These are phyloP conservation scores for Closterium sp. DNA, from an alignment of 139 green algal species.

Conservation along the genomic window DNA sequence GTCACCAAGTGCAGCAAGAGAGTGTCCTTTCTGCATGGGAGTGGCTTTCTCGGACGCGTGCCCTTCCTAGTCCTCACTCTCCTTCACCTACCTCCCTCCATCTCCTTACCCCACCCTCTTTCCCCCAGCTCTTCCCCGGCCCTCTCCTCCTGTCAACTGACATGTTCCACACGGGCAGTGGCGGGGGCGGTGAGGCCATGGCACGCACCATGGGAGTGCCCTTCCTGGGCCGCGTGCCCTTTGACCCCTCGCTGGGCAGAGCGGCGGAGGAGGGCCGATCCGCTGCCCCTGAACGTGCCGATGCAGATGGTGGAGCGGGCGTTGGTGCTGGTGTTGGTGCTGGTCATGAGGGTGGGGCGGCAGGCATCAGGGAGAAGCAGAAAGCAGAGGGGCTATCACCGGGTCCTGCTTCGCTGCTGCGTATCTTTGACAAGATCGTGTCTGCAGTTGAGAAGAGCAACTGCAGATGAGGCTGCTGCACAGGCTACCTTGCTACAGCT, in stretches of 20 bases:
- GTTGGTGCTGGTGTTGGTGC: background rate
- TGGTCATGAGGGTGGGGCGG: background rate
- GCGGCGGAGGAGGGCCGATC: constrained; percentile 28
- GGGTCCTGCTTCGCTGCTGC: background rate
- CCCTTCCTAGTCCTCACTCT: no score
- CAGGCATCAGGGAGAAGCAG: background rate
- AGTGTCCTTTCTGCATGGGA: background rate
- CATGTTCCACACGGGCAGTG: constrained; percentile 68
- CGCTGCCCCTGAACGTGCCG: background rate
- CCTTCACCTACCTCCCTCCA: no score
- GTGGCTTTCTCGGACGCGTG: no score
- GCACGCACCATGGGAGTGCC: constrained; percentile 70
- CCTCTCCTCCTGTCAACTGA: constrained; percentile 54
- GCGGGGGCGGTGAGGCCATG: constrained; percentile 71
- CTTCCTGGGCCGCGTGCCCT: constrained; percentile 82
- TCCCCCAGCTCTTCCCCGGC: constrained; percentile 34
- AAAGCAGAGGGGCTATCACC: background rate
- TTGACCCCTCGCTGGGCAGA: constrained; percentile 64
- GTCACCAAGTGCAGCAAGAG: no score
- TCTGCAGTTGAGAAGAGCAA: background rate
- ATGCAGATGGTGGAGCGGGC: background rate
- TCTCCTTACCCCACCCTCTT: background rate
- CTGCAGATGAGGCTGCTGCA: background rate
- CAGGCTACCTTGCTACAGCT: no score
- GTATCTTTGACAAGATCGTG: background rate